Base-by-base conservation (phyloP, 768 basidiomycete genomes). In the Pisolithus orientalis region DNA sequence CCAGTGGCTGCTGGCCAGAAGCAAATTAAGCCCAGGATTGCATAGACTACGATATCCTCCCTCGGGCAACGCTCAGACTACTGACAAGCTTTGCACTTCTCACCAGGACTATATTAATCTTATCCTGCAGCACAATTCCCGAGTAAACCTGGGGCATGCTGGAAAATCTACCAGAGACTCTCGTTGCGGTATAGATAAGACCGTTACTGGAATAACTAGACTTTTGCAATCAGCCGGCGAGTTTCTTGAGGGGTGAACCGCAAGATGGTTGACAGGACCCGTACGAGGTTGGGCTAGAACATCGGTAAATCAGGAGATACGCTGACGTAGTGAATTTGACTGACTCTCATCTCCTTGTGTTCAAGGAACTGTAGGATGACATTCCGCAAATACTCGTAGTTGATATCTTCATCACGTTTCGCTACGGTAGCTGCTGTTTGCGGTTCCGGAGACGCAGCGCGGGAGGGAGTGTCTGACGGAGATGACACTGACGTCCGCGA, bases 281-380 rank as follows among this genome's bases (percentile, higher is more conserved):
- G 80, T 27, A 98, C 83, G 31, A 99, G 82, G 60, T 93, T 90
- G 0, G 93, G 90, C 88, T 93, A 53, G 9, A 17, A 47, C 10
- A 25, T 62, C 13, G 53, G 54, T 52, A 51, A 57, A 11, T 21
- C 39, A 34, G 21, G 21, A 2, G 5, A 4, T 37, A 17, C 37
- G 24, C 27, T 25, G 38, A n/a, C 17, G 6, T 49, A 13, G 34
- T 27, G 16, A 24, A 8, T 40, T 25, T 4, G 39, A 73, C 90
- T 65, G 63, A 94, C 94, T 71, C 96, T 79, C 94, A 97, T 97
- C 68, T 98, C 94, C 66, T 95, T 94, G 71, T 97, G 90, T 65
- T 99, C 96, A 47, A 99, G 75, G 73, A 99, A 99, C 66, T 98
- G 96, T 44, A 99, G 68, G 52, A 98, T 92, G 31, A 98, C 89